Evolutionary conservation across 2,329 filamentous ascomycete species (phyloP), one percentile per base, ranked within the genome.

Genomic region (Pseudocercospora fijiensis): DNA sequence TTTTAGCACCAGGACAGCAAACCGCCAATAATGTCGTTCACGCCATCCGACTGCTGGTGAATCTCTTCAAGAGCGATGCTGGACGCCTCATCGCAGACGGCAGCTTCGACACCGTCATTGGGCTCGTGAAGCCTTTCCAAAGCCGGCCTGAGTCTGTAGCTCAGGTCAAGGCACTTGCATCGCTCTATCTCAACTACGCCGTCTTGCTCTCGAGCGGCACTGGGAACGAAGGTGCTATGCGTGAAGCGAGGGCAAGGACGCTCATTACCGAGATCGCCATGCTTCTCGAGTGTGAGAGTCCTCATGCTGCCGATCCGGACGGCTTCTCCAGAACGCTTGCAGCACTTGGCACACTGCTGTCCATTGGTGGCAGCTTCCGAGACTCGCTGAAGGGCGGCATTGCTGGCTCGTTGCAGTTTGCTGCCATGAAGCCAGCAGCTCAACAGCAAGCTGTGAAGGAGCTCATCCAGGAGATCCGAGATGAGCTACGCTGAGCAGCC

Each of bases 1-100:
- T 87, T 1, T 86, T 89, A 59, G 83, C 86, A 8, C 76, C 78
- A 4, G 79, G 84, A 0, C 82, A 86, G 1, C 72, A 74, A 33
- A 81, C 89, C 0, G 87, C 87, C 41, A 97, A 97, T 77, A 92
- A 92, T 69, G 85, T 87, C 10, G 96, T 98, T 89, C 90, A 99
- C 82, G 88, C 89, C 0, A 82, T 92, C 11, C 90, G 95, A 3
- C 86, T 89, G 13, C 83, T 98, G 56, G 88, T 87, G 28, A 99
- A 99, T 71, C 81, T 97, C 7, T 96, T 97, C 73, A 84, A 86
- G 65, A 91, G 90, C 0, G 80, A 86, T 0, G 83, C 88, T 62
- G 95, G 95, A 16, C 86, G 90, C 3, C 69, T 77, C 5, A 70
- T 79, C 41, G 86, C 87, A 5, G 83, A 85, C 11, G 79, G 79